Percentiles rank a stretch among this genome's conserved stretches.
Evolutionary conservation across 805 yeast genomes (phyloP).

Genomic region (Wickerhamiella shivajii): DNA sequence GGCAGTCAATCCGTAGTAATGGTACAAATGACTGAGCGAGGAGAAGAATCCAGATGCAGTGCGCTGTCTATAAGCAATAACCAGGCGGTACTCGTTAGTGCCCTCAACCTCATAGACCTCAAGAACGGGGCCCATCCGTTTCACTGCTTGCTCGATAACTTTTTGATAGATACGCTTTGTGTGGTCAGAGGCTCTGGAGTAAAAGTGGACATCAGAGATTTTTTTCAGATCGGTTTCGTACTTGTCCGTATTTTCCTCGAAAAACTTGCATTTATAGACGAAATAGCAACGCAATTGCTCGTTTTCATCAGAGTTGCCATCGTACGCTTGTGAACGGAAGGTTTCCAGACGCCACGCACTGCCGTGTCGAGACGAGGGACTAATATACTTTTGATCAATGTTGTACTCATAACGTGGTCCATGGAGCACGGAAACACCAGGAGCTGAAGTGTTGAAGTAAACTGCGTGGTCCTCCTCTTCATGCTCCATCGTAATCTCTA

Average conservation of each 20-base stretch:
- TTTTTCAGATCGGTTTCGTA: slow-evolving; percentile 39
- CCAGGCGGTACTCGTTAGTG: slow-evolving; percentile 69
- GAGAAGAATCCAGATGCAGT: slow-evolving; percentile 78
- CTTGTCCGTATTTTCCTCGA: slow-evolving; percentile 21
- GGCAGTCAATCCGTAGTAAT: slow-evolving; percentile 71
- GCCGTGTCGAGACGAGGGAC: slow-evolving; percentile 28
- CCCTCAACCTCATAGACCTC: slow-evolving; percentile 71
- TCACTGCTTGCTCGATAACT: slow-evolving; percentile 51
- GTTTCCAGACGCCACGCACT: slow-evolving; percentile 41
- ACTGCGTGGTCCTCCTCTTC: slow-evolving; percentile 80
- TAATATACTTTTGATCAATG: slow-evolving; percentile 67
- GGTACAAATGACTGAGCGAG: slow-evolving; percentile 72
- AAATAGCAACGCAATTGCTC: slow-evolving; percentile 59
- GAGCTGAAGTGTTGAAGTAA: slow-evolving; percentile 61
- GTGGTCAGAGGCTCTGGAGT: slow-evolving; percentile 60
- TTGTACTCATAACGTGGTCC: slow-evolving; percentile 47
- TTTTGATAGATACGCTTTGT: slow-evolving; percentile 67
- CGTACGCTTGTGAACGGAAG: slow-evolving; percentile 44
- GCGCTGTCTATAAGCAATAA: slow-evolving; percentile 75
- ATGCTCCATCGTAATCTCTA: slow-evolving; percentile 62
- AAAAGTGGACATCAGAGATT: slow-evolving; percentile 68
- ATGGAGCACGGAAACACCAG: slow-evolving; percentile 33
- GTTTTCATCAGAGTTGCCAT: slow-evolving; percentile 24
- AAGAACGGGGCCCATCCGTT: slow-evolving; percentile 83
- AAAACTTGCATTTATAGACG: slow-evolving; percentile 60